phyloP scores from a whole-genome alignment of 495 filamentous ascomycete genomes.

The Poronia punctata region DNA sequence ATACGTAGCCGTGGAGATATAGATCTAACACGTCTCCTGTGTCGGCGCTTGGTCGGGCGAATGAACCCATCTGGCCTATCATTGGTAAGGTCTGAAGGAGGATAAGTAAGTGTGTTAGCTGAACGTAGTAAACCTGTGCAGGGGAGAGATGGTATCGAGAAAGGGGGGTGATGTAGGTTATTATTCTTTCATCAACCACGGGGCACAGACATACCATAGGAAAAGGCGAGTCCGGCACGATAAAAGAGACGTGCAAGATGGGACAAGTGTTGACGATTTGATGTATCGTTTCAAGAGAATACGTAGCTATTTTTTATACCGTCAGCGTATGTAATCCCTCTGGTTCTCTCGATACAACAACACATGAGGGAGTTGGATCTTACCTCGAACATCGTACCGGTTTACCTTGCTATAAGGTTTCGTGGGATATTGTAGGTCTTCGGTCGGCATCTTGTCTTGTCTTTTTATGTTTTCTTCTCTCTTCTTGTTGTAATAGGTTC shows the following conservation, averaged over 20 bases:
- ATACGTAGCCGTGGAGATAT: conserved; percentile 86
- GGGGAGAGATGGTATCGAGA: no score
- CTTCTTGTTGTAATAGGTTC: no score
- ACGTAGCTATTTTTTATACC: conserved; percentile 47
- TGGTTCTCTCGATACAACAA: no score
- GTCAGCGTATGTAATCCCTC: no score
- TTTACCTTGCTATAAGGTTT: conserved; percentile 63
- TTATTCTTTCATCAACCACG: no score
- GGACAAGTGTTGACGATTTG: conserved; percentile 68
- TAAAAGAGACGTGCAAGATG: conserved; percentile 82
- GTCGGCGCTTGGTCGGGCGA: conserved; percentile 53
- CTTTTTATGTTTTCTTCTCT: background rate
- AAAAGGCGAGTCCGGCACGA: conserved; percentile 55
- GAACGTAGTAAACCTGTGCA: no score
- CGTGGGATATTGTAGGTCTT: conserved; percentile 60
- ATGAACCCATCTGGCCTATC: conserved; percentile 79
- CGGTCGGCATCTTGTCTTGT: conserved; percentile 36
- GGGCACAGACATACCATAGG: no score
- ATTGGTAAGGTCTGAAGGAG: conserved; percentile 85
- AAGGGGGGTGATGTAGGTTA: no score
- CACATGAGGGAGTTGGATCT: background rate
- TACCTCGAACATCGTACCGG: conserved; percentile 62
- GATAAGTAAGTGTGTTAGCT: no score
- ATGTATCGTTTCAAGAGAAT: conserved; percentile 73
- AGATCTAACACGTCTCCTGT: conserved; percentile 63